Evolutionary conservation across 768 basidiomycete species (phyloP), one percentile per base, ranked within the genome.

Genomic region (Leccinum fibrillosum): DNA sequence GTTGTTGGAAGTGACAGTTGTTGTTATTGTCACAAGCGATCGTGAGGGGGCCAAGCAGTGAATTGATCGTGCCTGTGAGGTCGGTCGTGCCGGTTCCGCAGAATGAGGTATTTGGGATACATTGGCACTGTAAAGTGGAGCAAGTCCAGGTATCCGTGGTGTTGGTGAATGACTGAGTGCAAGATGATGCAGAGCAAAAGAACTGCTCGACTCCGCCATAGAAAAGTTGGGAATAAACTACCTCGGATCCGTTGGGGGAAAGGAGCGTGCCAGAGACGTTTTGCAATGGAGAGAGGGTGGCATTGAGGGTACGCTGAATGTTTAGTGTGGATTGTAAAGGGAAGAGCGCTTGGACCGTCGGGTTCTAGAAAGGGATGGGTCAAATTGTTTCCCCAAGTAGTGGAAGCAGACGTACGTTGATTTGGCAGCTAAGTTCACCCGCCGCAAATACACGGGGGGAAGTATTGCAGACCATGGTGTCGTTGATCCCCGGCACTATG

Each of bases 151-250:
- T 70, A 52, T 80, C 76, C 21, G 82, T 70, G 4, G 73, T 57
- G 37, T 64, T 70, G 9, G 74, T 71, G 34, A 81, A 71, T 15
- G 76, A 74, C 72, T 96, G 93, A 0, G 69, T 73, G 75, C 95
- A 97, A 6, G 79, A 76, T 61, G 83, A 76, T 0, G 92, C 92
- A 10, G 74, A 59, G 69, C 95, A 98, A 70, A 82, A 90, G 75
- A 98, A 98, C 66, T 97, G 93, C 67, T 94, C 91, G 32, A 86
- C 83, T 10, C 89, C 86, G n/a, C 78, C 78, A 69, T 92, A 93
- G 71, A 88, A 86, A 5, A 93, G 75, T 62, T 92, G 89, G 0
- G 86, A 86, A 58, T 80, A 86, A n/a, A 81, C 71, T 8, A 80
- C 76, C 11, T 82, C 79, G 5, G 86, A 85, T 4, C 77, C 67